Evolutionary conservation across 371 early-diverging fungal genomes (phyloP), one percentile per base, ranked within the genome.

Genomic region (Polyrhizophydium stewartii): DNA sequence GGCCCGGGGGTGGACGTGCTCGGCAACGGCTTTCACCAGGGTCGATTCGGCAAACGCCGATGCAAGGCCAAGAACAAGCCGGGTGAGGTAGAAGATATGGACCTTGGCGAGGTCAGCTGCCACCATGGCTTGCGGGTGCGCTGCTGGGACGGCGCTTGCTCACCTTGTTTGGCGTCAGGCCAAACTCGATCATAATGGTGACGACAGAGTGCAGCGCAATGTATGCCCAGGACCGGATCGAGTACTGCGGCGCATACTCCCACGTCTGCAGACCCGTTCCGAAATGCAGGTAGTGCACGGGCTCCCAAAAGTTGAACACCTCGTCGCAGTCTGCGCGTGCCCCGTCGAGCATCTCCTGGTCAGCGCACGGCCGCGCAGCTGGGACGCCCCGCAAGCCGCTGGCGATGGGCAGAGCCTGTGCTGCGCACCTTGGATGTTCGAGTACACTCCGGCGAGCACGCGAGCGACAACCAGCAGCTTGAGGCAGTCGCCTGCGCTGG

Each of bases 281-380:
- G 69, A 89, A 83, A 47, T 87, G 85, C 45, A 95, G 71, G 63
- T 90, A 92, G 67, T 96, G 96, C 38, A 86, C 73, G 16, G 96
- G 93, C 69, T 97, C 98, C 93, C 93, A 96, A 72, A 91, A 97
- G 79, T 96, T 96, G 77, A 85, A 96, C 10, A 90, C 91, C 70
- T 97, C 94, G 71, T 97, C 96, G 74, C 96, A 97, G 71, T 97
- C 81, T 75, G 50, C 10, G 33, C 30, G 31, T 41, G 52, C 5
- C 50, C 16, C 33, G 5, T 7, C 21, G 22, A 35, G 10, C 9
- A 22, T 6, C 22, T 52, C 28, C 9, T 7, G 35, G 22, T 9
- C 21, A 60, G 13, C 30, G 9, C 3, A 21, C 33, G 19, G 16
- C 12, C 22, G 60, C n/a, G 10, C 12, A n/a, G n/a, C n/a, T 28